Base-by-base conservation (phyloP, 2,329 filamentous ascomycete genomes). In the Microdochium trichocladiopsis region DNA sequence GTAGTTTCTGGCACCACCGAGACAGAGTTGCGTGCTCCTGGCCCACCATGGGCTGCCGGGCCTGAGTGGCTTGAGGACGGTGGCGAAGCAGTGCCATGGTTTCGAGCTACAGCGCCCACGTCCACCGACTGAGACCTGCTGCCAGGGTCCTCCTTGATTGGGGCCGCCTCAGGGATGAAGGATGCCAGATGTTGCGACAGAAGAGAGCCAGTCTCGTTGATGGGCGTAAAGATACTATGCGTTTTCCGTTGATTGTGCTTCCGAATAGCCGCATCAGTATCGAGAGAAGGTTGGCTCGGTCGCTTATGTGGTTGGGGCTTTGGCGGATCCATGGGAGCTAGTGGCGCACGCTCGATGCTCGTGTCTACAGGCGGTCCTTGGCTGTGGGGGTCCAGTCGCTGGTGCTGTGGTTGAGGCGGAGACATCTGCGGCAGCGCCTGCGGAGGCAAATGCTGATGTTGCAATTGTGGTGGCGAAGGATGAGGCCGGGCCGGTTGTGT, bases 161-260 rank as follows among this genome's bases (percentile, higher is more conserved):
- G 56, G 51, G 64, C 74, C 48, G 76, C 68, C 49, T 83, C 82
- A 2, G 80, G 76, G 10, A 82, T 77, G 58, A 88, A 86, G 1
- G 80, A 81, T 16, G 83, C 84, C 56, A 88, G 85, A 66, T 96
- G 91, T 58, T 93, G 89, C 12, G 90, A 90, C 45, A 96, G 72
- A 53, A 96, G 86, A 1, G 92, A 96, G 49, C 89, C 82, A 61
- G 88, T 91, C 66, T 96, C 92, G 62, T 97, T 94, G 56, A 99
- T 95, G 0, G 94, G 94, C 0, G 94, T 99, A 66, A 97, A 97
- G 54, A 99, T 97, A 67, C 92, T 96, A 65, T 92, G 87, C 22
- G 87, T 86, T 66, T 92, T 92, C 31, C 88, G 85, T 62, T 86
- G 88, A 2, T 87, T 85, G 57, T 88, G 73, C 59, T 80, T 83